phyloP scores from a whole-genome alignment of 495 filamentous ascomycete species.

The Xylaria sp. region DNA sequence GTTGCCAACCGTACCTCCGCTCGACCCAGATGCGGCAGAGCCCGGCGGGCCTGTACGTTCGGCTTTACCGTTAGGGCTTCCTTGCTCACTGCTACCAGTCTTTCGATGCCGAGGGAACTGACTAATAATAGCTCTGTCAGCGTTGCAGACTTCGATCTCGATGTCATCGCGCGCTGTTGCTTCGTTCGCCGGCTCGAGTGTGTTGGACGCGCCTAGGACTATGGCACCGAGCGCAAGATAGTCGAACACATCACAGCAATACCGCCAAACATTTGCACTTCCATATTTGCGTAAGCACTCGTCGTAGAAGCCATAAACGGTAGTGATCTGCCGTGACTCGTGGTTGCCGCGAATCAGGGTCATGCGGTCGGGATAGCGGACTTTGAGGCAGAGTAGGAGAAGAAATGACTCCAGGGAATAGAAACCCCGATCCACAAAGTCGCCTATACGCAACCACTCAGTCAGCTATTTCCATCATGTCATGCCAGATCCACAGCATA shows the following conservation, averaged over 20 bases:
- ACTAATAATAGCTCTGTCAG: slow-evolving; percentile 76
- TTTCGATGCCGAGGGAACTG: slow-evolving; percentile 55
- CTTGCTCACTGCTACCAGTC: slow-evolving; percentile 29
- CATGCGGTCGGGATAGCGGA: slow-evolving; percentile 97
- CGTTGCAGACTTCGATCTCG: slow-evolving; percentile 91
- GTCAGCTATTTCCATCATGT: slow-evolving; percentile 28
- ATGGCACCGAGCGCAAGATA: slow-evolving; percentile 95
- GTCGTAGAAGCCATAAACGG: slow-evolving; percentile 98
- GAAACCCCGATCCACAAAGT: slow-evolving; percentile 98
- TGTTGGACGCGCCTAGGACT: slow-evolving; percentile 85
- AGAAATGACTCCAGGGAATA: slow-evolving; percentile 97
- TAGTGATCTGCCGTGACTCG: slow-evolving; percentile 96
- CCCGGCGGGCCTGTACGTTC: slow-evolving; percentile 74
- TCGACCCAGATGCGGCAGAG: slow-evolving; percentile 73
- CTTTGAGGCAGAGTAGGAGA: slow-evolving; percentile 92
- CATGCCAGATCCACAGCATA: slow-evolving; percentile 36
- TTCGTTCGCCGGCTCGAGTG: slow-evolving; percentile 61
- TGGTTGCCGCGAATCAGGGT: slow-evolving; percentile 97
- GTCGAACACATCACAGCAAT: slow-evolving; percentile 99
- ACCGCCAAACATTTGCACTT: slow-evolving; percentile 95
- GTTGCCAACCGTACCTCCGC: slow-evolving; percentile 67
- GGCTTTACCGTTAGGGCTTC: slow-evolving; percentile 51
- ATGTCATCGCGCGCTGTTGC: slow-evolving; percentile 69
- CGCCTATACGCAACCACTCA: slow-evolving; percentile 57
- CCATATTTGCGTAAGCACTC: slow-evolving; percentile 98